Conservation (phyloP, 768 basidiomycete genomes). For the Saitozyma sp. region DNA sequence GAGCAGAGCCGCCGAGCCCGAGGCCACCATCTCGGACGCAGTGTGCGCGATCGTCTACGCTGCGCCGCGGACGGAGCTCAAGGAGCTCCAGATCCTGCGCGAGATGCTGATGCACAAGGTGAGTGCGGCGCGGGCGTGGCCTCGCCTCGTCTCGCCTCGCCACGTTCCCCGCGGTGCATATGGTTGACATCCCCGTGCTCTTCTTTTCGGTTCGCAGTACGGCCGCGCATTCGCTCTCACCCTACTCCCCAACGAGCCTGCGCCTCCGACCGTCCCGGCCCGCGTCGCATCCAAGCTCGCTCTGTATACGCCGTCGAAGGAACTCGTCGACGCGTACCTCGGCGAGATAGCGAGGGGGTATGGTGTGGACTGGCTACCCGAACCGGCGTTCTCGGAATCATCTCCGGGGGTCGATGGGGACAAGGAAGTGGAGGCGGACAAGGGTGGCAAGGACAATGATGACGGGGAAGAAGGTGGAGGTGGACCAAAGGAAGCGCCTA, state of each 20-base stretch:
- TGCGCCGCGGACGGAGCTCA: conserved; percentile 85
- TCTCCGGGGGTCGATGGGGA: conserved; percentile 11
- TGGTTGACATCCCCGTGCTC: not conserved
- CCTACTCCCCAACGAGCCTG: conserved; percentile 75
- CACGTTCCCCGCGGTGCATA: not conserved
- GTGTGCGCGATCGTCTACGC: conserved; percentile 86
- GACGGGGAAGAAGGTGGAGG: conserved; percentile 25
- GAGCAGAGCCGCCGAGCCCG: conserved; percentile 65
- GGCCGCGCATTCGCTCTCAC: conserved; percentile 82
- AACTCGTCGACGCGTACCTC: conserved; percentile 84
- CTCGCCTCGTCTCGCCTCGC: not conserved
- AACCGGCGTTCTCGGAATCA: conserved; percentile 27
- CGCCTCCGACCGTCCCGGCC: conserved; percentile 72
- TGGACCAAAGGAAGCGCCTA: conserved; percentile 1
- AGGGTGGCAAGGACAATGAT: conserved; percentile 11
- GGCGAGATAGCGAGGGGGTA: conserved; percentile 87
- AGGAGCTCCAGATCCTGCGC: conserved; percentile 84
- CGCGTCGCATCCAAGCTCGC: conserved; percentile 75
- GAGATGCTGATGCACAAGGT: conserved; percentile 91
- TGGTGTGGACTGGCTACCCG: conserved; percentile 66
- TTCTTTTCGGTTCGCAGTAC: conserved; percentile 54
- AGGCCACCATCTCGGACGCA: conserved; percentile 81
- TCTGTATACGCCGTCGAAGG: conserved; percentile 66
- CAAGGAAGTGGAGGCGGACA: conserved; percentile 36
- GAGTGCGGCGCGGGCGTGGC: not conserved